Base-by-base conservation (phyloP, 2,329 filamentous ascomycete genomes). In the Arthroderma uncinatum region DNA sequence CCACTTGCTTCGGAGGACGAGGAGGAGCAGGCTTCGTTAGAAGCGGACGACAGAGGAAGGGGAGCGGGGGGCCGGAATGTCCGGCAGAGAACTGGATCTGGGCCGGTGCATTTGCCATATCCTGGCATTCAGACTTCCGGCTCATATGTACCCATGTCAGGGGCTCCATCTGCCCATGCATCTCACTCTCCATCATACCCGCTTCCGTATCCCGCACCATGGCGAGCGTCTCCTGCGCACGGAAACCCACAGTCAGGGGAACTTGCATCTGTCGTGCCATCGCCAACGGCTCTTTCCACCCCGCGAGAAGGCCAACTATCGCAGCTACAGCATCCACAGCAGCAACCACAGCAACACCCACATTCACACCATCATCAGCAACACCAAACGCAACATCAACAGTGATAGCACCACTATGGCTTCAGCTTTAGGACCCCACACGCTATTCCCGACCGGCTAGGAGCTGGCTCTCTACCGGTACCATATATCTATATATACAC, bases 31-130 rank as follows among this genome's bases (percentile, higher is more conserved):
- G 4, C 30, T 4, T 52, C 42, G 21, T 16, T 19, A 23, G 55
- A 59, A 16, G 47, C 58, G 40, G 57, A 58, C 36, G 36, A 52
- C 42, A 36, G 57, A 44, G 40, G 39, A 4, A 28, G 53, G 23
- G 34, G 53, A 12, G 6, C 30, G 19, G 36, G 23, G n/a, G 53
- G 47, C n/a, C 44, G 57, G 9, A 57, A 58, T 47, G 58, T 60
- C 36, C 58, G 57, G 40, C 60, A 57, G 25, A 55, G 58, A 56
- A 61, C 53, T 8, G 54, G 37, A n/a, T 36, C 61, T n/a, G 53
- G 37, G 19, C 37, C 53, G 23, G 36, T 55, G 23, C 34, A 42
- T 33, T 37, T 55, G 21, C 53, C 53, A 16, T 55, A 42, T 14
- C 53, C 53, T 10, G 34, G 30, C 4, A 21, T 19, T 14, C 34